Conservation (phyloP, 495 filamentous ascomycete species). For the Trichoderma asperelloides region DNA sequence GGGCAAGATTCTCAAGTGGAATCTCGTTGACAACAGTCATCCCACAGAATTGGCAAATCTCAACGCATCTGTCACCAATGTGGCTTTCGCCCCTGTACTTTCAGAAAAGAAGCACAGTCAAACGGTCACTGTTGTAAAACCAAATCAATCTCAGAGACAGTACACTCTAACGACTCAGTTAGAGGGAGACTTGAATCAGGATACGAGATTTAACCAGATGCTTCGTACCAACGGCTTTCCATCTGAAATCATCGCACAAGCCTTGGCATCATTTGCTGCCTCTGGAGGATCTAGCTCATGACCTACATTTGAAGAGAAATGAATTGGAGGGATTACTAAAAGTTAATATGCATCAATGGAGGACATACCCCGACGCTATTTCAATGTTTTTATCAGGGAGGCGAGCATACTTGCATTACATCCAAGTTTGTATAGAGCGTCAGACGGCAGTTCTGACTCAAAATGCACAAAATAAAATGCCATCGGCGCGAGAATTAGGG, state of each 20-base stretch:
- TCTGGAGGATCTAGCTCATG: neutral
- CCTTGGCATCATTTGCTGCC: constrained; percentile 17
- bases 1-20: constrained; percentile 71
- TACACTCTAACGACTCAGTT: constrained; percentile 66
- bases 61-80: constrained; percentile 70
- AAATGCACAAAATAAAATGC: too few relatives aligned
- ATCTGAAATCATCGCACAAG: constrained; percentile 18
- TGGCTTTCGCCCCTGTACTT: constrained; percentile 61
- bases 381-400: neutral
- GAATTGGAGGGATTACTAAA: neutral
- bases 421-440: too few relatives aligned
- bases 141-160: constrained; percentile 53
- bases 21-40: constrained; percentile 40
- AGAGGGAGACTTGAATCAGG: constrained; percentile 23
- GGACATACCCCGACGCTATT: neutral
- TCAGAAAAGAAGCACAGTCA: constrained; percentile 44
- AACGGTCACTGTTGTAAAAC: constrained; percentile 60
- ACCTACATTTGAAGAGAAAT: neutral
- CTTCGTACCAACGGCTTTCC: constrained; percentile 31
- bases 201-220: constrained; percentile 30
- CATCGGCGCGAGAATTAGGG: too few relatives aligned
- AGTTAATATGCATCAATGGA: neutral
- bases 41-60: constrained; percentile 57
- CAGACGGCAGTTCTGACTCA: too few relatives aligned
- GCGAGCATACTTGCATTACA: neutral